Conservation (phyloP, 805 yeast genomes). For the Saccharomycopsis guyanensis region DNA sequence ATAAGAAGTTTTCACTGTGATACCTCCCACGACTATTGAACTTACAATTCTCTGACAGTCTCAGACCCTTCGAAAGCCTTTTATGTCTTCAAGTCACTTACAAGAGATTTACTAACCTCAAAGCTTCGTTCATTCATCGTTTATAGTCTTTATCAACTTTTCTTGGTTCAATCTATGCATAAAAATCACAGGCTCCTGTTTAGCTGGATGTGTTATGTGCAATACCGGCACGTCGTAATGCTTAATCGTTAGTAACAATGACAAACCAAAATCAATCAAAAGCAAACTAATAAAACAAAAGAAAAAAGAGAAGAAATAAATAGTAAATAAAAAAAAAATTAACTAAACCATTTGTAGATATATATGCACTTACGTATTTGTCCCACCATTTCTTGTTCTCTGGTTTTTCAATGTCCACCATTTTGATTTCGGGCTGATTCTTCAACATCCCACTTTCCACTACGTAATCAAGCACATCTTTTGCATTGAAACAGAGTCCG, state of each 20-base stretch:
- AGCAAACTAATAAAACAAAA: too few species aligned
- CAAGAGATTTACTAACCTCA: too few species aligned
- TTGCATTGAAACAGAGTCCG: constrained; percentile 61
- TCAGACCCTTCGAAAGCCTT: too few species aligned
- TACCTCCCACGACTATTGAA: too few species aligned
- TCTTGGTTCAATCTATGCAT: constrained; percentile 60
- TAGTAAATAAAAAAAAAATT: neutral
- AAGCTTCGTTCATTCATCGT: too few species aligned
- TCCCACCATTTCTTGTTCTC: constrained; percentile 62
- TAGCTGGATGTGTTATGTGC: constrained; percentile 45
- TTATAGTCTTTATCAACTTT: constrained; percentile 46
- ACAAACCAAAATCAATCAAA: too few species aligned
- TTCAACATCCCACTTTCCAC: constrained; percentile 27
- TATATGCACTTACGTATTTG: constrained; percentile 33
- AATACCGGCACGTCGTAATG: constrained; percentile 76
- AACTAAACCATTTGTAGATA: neutral
- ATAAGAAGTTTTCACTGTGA: too few species aligned
- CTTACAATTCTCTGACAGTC: too few species aligned
- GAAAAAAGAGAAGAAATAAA: too few species aligned
- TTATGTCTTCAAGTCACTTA: too few species aligned
- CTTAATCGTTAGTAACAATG: too few species aligned
- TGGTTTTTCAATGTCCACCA: constrained; percentile 52
- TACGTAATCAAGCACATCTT: constrained; percentile 39
- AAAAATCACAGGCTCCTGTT: constrained; percentile 40
- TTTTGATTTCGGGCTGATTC: constrained; percentile 30